Evolutionary conservation across 1,139 yeast species (phyloP).

Genomic region (Candida glucosophila): DNA sequence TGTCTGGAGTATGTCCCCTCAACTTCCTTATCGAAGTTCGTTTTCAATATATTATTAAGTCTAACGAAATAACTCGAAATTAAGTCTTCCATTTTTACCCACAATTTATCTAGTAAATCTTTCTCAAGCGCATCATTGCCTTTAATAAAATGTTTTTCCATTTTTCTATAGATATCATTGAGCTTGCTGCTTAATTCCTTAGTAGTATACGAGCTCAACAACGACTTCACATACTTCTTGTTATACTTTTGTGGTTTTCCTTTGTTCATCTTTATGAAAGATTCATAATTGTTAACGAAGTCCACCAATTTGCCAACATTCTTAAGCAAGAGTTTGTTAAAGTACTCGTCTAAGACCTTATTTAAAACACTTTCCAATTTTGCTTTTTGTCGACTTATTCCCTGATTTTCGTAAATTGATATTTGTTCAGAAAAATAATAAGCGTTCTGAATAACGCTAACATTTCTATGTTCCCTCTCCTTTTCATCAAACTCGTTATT

Average conservation of each 20-base stretch:
- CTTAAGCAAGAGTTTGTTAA: slow-evolving; percentile 38
- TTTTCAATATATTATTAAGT: slow-evolving; percentile 27
- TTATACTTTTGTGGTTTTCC: slow-evolving; percentile 55
- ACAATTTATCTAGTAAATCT: slow-evolving; percentile 36
- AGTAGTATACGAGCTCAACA: slow-evolving; percentile 47
- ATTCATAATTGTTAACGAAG: slow-evolving; percentile 59
- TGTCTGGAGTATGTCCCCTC: slow-evolving; percentile 27
- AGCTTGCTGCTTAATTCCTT: slow-evolving; percentile 53
- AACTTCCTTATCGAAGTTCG: slow-evolving; percentile 31
- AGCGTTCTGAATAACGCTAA: slow-evolving; percentile 57
- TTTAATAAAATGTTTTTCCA: slow-evolving; percentile 49
- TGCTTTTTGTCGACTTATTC: slow-evolving; percentile 26
- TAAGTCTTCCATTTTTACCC: slow-evolving; percentile 33
- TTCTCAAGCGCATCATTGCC: slow-evolving; percentile 38
- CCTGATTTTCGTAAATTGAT: slow-evolving; percentile 19
- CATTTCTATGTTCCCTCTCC: slow-evolving; percentile 48
- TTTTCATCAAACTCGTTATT: slow-evolving; percentile 45
- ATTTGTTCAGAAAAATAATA: slow-evolving; percentile 49
- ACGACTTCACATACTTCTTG: slow-evolving; percentile 47
- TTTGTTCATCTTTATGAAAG: slow-evolving; percentile 32
- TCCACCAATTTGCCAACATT: slow-evolving; percentile 55
- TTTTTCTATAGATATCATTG: slow-evolving; percentile 44
- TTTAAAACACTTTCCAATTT: slow-evolving; percentile 43
- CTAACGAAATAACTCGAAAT: slow-evolving; percentile 29
- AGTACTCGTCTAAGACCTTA: slow-evolving; percentile 30